These are phyloP conservation scores for Phytophthora podocarpi DNA, from an alignment of 352 stramenopile species.

Conservation along the genomic window DNA sequence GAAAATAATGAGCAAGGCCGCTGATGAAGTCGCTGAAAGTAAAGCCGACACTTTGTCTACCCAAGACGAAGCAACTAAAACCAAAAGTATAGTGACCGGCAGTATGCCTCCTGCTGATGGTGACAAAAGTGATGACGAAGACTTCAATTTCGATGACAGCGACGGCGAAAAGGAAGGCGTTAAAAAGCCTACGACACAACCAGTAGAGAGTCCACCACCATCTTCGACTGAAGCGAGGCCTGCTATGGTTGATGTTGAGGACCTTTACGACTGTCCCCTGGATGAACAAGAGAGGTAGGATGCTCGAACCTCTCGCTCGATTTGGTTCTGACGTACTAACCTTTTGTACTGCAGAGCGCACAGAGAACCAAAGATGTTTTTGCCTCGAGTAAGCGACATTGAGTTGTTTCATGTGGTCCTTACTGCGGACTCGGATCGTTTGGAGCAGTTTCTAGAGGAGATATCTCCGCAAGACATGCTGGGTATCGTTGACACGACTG, in stretches of 20 bases:
- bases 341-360: not conserved
- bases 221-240: not conserved
- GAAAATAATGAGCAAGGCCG: not conserved
- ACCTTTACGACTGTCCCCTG: conserved; percentile 29
- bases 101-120: not conserved
- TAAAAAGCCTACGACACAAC: not conserved
- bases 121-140: conserved; percentile 20
- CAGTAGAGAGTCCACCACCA: not conserved
- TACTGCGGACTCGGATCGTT: conserved; percentile 22
- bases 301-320: not conserved
- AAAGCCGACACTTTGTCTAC: too few species aligned
- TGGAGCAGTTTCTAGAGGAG: conserved; percentile 29
- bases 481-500: conserved; percentile 29
- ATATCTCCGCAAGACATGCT: conserved; percentile 39
- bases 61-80: not conserved
- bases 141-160: conserved; percentile 30
- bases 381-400: conserved; percentile 42
- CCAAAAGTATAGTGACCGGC: not conserved
- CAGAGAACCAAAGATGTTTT: conserved; percentile 36
- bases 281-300: conserved; percentile 12
- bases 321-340: not conserved
- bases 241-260: conserved; percentile 13
- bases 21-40: not conserved
- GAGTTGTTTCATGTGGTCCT: conserved; percentile 51
- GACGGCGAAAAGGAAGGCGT: conserved; percentile 12